Evolutionary conservation across 495 filamentous ascomycete genomes (phyloP), one percentile per base, ranked within the genome.

Genomic region (Podospora bellae-mahoneyi): DNA sequence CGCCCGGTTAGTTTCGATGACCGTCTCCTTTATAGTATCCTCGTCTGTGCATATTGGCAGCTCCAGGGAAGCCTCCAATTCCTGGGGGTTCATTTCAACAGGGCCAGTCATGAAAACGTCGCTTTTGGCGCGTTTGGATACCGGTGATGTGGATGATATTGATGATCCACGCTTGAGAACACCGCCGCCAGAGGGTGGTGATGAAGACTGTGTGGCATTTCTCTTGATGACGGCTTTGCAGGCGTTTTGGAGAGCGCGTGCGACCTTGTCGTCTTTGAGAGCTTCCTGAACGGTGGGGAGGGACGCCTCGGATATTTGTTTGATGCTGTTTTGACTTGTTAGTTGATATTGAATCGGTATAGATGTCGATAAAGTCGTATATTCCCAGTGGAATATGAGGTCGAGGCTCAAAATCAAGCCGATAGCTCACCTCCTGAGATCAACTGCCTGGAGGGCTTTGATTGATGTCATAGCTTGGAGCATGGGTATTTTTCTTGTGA

Each of bases 1-100:
- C 15, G 92, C 92, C 48, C 92, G 82, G 73, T 95, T 96, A 10
- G 91, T 94, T 58, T 87, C 77, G 0, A 96, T 70, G 15, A 84
- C 77, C n/a, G 83, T 85, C 10, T 79, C 73, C 5, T 78, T 77
- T 13, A 94, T 84, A 44, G 83, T 79, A 26, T 87, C 84, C 72
- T 92, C 90, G 28, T 86, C 81, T 27, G 73, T 77, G 34, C 74
- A 77, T 4, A 82, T 72, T 0, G 91, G 91, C 3, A 96, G 81
- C 15, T 82, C 79, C 2, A 94, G 83, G 1, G 89, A 86, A 3
- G 78, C 80, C 79, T 94, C 92, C 32, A 88, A 78, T 53, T 89
- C 84, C 39, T 81, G 83, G 6, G 90, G 89, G n/a, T 82, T 84
- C 69, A 83, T 73, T 3, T 82, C 76, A 4, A 77, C 71, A 1